Percentiles rank a stretch among this genome's conserved stretches.
Evolutionary conservation across 1,284 basidiomycete genomes (phyloP).

Genomic region (Fomitopsis palustris): DNA sequence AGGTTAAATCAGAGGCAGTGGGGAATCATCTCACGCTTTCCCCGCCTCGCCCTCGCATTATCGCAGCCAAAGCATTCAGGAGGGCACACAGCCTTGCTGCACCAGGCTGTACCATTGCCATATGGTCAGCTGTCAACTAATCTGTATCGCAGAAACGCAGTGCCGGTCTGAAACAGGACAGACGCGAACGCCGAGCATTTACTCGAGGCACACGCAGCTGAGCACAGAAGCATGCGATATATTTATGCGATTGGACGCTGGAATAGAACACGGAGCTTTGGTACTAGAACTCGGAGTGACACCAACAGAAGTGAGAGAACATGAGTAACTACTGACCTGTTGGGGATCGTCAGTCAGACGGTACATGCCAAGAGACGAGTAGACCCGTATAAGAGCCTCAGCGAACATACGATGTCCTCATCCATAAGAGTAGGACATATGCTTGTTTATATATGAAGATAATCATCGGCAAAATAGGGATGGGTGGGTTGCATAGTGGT

Average conservation of each 20-base stretch:
- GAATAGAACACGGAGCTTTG: neutral
- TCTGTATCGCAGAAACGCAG: neutral
- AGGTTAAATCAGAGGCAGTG: neutral
- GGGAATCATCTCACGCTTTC: neutral
- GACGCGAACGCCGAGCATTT: neutral
- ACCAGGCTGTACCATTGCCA: neutral
- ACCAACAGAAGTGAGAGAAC: neutral
- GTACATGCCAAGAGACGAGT: neutral
- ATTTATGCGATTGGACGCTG: neutral
- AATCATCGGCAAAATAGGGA: conserved; percentile 36
- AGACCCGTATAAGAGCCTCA: conserved; percentile 32
- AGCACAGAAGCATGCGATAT: neutral
- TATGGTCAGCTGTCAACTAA: neutral
- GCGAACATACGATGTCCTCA: conserved; percentile 39
- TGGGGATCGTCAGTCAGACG: neutral
- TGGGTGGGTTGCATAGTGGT: neutral
- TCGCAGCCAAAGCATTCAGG: neutral
- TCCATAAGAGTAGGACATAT: conserved; percentile 54
- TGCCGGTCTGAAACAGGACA: neutral
- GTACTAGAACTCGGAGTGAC: neutral
- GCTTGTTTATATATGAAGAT: conserved; percentile 43
- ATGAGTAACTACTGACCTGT: neutral
- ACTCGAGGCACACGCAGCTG: neutral
- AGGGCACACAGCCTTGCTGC: neutral
- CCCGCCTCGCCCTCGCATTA: neutral